Evolutionary conservation across 208 protist species (phyloP).

Genomic region (Acanthamoeba lugdunensis): DNA sequence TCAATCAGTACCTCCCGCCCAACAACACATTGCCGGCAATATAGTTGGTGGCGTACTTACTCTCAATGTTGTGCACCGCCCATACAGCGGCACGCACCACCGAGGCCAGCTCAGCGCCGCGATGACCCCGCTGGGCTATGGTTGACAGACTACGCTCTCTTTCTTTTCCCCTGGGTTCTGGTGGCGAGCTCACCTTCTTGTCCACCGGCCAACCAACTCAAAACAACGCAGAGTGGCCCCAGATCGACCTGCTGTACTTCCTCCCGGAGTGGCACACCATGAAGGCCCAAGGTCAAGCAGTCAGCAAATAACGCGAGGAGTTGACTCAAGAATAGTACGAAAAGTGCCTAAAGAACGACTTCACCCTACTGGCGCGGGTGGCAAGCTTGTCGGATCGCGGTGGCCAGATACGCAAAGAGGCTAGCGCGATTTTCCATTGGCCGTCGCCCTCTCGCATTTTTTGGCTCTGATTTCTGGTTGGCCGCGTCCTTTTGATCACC

Average conservation of each 20-base stretch:
- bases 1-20: constrained; percentile 21
- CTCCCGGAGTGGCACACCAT: not conserved
- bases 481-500: too few species aligned
- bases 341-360: too few species aligned
- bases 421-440: too few species aligned
- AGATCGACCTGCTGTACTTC: constrained; percentile 20
- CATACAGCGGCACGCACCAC: constrained; percentile 10
- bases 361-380: too few species aligned
- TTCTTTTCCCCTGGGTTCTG: not conserved
- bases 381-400: too few species aligned
- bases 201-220: not conserved
- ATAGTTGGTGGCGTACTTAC: not conserved
- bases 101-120: constrained; percentile 8
- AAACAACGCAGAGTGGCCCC: not conserved
- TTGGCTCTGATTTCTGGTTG: too few species aligned
- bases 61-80: not conserved
- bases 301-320: too few species aligned
- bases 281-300: too few species aligned
- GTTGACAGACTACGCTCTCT: not conserved
- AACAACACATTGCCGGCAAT: not conserved
- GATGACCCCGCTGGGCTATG: constrained; percentile 17
- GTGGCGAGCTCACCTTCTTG: not conserved
- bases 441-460: too few species aligned
- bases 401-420: too few species aligned
- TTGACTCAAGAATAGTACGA: too few species aligned